Percentiles rank a stretch among this genome's conserved stretches.
These are phyloP conservation scores for Psilocybe mexicana DNA, from an alignment of 1,284 basidiomycete species.

Conservation along the genomic window DNA sequence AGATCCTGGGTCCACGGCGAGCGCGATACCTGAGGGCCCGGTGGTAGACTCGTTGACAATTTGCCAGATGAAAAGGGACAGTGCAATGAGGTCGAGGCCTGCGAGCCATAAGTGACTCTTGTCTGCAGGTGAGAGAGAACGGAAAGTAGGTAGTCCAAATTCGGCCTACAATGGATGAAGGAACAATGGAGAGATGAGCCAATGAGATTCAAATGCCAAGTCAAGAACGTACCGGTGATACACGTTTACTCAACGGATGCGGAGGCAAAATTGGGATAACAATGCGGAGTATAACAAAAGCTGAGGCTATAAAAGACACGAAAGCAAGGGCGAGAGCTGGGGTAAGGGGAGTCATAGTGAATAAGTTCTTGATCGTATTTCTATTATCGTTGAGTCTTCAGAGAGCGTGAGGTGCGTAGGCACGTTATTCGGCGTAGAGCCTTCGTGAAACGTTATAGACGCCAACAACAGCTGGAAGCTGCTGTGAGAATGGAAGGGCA, in stretches of 20 bases:
- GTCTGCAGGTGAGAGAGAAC: conserved; percentile 61
- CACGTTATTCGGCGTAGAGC: conserved; percentile 42
- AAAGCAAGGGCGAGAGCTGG: conserved; percentile 65
- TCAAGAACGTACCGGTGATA: conserved; percentile 56
- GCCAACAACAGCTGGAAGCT: conserved; percentile 27
- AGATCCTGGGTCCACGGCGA: conserved; percentile 48
- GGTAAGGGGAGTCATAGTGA: conserved; percentile 61
- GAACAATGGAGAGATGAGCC: conserved; percentile 24
- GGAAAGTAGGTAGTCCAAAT: conserved; percentile 69
- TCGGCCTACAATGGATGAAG: conserved; percentile 48
- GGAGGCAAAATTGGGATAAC: conserved; percentile 70
- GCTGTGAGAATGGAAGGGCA: conserved; percentile 29
- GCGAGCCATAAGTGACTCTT: conserved; percentile 74
- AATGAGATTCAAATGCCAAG: conserved; percentile 14
- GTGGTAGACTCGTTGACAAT: conserved; percentile 51
- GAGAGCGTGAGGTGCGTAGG: conserved; percentile 46
- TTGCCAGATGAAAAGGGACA: conserved; percentile 67
- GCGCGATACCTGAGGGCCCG: conserved; percentile 41
- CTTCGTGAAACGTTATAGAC: conserved; percentile 33
- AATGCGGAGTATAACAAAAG: conserved; percentile 71
- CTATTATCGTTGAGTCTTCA: conserved; percentile 38
- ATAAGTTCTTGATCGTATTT: conserved; percentile 25
- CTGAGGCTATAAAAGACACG: conserved; percentile 67
- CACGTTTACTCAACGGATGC: conserved; percentile 66
- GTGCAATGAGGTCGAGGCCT: conserved; percentile 58